Evolutionary conservation across 202 grass and related monocot species (phyloP).

Genomic region (Elaeis oleifera): DNA sequence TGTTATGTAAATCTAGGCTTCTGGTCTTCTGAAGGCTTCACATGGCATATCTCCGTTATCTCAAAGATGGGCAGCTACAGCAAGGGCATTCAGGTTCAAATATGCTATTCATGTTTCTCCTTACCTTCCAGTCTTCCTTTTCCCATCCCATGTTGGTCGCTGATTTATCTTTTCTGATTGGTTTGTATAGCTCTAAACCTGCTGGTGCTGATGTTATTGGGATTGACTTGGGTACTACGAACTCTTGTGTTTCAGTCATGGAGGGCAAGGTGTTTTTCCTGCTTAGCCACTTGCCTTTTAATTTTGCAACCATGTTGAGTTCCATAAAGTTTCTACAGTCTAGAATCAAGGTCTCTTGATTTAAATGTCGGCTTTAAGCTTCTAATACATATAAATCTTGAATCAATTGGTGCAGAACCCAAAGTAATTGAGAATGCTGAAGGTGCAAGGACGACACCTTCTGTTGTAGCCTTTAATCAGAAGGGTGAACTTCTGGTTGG

Average conservation of each 20-base stretch:
- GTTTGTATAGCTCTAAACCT: slow-evolving; percentile 55
- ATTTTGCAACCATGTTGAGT: too few species aligned
- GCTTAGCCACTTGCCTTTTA: background rate
- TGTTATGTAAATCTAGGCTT: slow-evolving; percentile 32
- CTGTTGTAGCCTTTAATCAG: slow-evolving; percentile 67
- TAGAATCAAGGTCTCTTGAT: too few species aligned
- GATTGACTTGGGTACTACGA: slow-evolving; percentile 84
- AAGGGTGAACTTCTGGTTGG: slow-evolving; percentile 69
- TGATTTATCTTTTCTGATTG: background rate
- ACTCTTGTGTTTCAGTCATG: slow-evolving; percentile 84
- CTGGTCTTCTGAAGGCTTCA: slow-evolving; percentile 13
- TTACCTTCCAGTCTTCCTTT: background rate
- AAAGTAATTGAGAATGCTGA: slow-evolving; percentile 85
- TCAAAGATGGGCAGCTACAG: slow-evolving; percentile 42
- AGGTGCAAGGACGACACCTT: slow-evolving; percentile 77
- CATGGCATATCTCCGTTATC: slow-evolving; percentile 34
- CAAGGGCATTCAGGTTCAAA: slow-evolving; percentile 63
- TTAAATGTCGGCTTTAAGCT: too few species aligned
- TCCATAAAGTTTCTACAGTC: too few species aligned
- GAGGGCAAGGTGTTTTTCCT: slow-evolving; percentile 63
- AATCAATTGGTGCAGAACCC: slow-evolving; percentile 35
- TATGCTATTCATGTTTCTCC: background rate
- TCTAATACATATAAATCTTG: too few species aligned
- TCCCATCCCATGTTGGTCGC: background rate
- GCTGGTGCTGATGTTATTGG: slow-evolving; percentile 58